Conservation (phyloP, 306 rosid species). For the Quercus aquifolioides region DNA sequence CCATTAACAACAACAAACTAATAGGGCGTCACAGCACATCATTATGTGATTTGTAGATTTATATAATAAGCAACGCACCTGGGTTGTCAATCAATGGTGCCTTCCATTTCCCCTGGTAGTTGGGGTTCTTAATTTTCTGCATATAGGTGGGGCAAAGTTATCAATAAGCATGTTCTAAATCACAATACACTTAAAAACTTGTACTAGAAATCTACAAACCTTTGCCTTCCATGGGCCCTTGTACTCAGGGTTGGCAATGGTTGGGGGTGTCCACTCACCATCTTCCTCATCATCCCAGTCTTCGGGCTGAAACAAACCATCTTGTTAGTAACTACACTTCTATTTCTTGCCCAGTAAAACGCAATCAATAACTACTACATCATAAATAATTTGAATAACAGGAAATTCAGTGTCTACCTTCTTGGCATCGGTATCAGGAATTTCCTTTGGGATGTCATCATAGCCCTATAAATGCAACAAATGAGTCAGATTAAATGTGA, state of each 20-base stretch:
- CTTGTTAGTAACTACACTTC: conserved; percentile 14
- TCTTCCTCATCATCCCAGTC: conserved; percentile 99
- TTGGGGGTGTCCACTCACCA: conserved; percentile 99
- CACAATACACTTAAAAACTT: background rate
- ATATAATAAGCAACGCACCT: conserved; percentile 39
- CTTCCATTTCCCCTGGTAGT: conserved; percentile 96
- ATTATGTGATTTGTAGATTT: background rate
- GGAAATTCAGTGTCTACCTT: conserved; percentile 47
- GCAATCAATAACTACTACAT: background rate
- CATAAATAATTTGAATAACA: background rate
- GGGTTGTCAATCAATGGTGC: conserved; percentile 96
- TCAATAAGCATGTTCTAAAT: conserved; percentile 4
- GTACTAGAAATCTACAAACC: conserved; percentile 45
- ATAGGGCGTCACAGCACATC: too few species aligned
- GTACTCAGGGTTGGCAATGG: conserved; percentile 95
- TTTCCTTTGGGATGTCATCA: conserved; percentile 86
- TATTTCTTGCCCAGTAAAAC: background rate
- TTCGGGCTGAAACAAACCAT: conserved; percentile 62
- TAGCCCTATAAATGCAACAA: conserved; percentile 58
- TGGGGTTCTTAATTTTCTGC: conserved; percentile 97
- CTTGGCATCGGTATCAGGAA: conserved; percentile 85
- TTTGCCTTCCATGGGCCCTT: conserved; percentile 95
- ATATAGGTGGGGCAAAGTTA: conserved; percentile 3
- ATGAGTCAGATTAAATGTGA: conserved; percentile 10
- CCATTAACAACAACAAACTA: background rate